Base-by-base conservation (phyloP, 768 basidiomycete species). In the Leucosporidium scottii region DNA sequence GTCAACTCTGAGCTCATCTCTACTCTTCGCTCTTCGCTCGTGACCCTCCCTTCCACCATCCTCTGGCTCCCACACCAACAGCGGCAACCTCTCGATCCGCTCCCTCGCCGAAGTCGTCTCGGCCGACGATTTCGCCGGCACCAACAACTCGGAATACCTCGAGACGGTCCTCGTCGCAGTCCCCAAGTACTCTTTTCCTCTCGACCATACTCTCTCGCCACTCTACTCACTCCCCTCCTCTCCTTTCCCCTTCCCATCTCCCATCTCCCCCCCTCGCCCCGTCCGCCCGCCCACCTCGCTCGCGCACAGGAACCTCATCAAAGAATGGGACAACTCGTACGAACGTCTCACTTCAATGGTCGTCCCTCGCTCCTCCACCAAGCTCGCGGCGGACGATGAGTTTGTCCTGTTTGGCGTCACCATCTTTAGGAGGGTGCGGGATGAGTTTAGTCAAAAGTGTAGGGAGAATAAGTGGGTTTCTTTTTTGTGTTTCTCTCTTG, bases 161-260 rank as follows among this genome's bases (percentile, higher is more conserved):
- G 91, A 98, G 78, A 93, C 93, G 0, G 78, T 93, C 31, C 79
- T 97, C 10, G 91, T 98, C 9, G 93, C 93, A 9, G 91, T 98
- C 36, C 93, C 94, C 57, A 94, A 86, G 94, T 96, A 78, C 78
- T n/a, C n/a, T n/a, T n/a, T n/a, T n/a, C n/a, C n/a, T n/a, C n/a
- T n/a, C n/a, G n/a, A n/a, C n/a, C n/a, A n/a, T n/a, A n/a, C n/a
- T n/a, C n/a, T n/a, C n/a, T n/a, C n/a, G n/a, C n/a, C n/a, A n/a
- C n/a, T n/a, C n/a, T n/a, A n/a, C n/a, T n/a, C n/a, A n/a, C n/a
- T n/a, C 13, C 28, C 27, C 25, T 36, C 34, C 6, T 36, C 36
- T 34, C 36, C 36, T n/a, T 10, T n/a, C 13, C 15, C 39, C 39
- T 13, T 44, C 39, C 39, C 39, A 6, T 44, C 39, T 44, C 39